Conservation (phyloP, 768 basidiomycete genomes). For the Lentinula sp. region DNA sequence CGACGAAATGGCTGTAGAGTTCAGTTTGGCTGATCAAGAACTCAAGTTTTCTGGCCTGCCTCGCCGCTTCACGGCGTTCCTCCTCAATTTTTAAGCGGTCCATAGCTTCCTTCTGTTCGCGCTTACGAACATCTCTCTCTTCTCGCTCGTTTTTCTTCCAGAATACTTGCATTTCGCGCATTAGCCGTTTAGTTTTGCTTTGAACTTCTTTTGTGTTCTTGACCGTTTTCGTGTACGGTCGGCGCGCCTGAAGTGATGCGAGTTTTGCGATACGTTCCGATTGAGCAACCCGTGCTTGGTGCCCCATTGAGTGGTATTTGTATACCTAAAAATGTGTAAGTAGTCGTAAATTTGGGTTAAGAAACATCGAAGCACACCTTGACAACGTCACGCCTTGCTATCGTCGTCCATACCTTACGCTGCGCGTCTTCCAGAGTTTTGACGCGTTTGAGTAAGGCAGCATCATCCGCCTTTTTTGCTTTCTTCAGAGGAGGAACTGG, state of each 20-base stretch:
- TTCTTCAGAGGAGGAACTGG: conserved; percentile 62
- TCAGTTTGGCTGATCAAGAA: conserved; percentile 99
- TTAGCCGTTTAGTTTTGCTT: conserved; percentile 78
- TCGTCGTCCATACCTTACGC: conserved; percentile 85
- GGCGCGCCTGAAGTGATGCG: conserved; percentile 72
- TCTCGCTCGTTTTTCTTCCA: conserved; percentile 99
- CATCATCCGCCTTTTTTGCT: conserved; percentile 73
- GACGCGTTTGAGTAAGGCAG: conserved; percentile 65
- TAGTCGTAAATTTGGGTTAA: not conserved
- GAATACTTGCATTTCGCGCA: conserved; percentile 95
- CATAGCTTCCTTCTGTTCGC: conserved; percentile 90
- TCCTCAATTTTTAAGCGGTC: conserved; percentile 87
- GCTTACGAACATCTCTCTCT: conserved; percentile 86
- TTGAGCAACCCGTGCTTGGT: conserved; percentile 61
- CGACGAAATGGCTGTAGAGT: conserved; percentile 98
- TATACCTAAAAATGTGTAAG: conserved; percentile 51
- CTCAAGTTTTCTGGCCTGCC: conserved; percentile 94
- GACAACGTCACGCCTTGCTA: conserved; percentile 76
- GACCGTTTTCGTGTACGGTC: conserved; percentile 65
- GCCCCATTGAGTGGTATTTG: conserved; percentile 65
- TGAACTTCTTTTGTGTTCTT: conserved; percentile 81
- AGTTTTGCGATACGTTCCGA: conserved; percentile 71
- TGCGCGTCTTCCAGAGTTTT: conserved; percentile 79
- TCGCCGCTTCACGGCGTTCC: conserved; percentile 87
- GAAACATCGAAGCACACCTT: conserved; percentile 46